Percentiles rank a stretch among this genome's conserved stretches.
phyloP scores from a whole-genome alignment of 805 yeast genomes.

The Ogataea allantospora region DNA sequence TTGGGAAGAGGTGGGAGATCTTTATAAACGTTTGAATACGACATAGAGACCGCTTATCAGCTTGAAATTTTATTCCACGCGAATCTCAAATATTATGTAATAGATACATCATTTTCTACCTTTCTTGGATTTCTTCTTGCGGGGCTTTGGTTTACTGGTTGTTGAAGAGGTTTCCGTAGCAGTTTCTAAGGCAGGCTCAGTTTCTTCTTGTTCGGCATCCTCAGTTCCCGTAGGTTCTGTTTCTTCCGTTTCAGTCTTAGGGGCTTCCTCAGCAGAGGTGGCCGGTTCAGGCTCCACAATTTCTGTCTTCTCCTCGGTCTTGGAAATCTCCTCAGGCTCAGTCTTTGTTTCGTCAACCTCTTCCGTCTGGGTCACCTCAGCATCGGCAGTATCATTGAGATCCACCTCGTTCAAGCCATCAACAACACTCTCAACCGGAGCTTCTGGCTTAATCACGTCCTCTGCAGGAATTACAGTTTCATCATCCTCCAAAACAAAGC shows the following conservation, averaged over 20 bases:
- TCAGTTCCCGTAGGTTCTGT: conserved; percentile 1
- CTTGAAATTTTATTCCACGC: conserved; percentile 10
- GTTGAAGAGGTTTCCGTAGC: background rate
- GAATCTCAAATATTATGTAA: conserved; percentile 10
- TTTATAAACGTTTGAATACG: conserved; percentile 13
- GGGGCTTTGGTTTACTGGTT: conserved; percentile 6
- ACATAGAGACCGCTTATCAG: conserved; percentile 8
- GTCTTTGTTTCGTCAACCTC: background rate
- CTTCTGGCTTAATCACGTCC: conserved; percentile 14
- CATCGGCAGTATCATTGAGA: conserved; percentile 1
- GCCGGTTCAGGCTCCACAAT: conserved; percentile 4
- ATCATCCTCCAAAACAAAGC: conserved; percentile 33
- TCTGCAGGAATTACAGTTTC: conserved; percentile 15
- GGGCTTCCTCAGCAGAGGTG: too few relatives aligned
- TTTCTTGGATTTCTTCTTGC: conserved; percentile 13
- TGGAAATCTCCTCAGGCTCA: background rate
- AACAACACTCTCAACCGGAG: background rate
- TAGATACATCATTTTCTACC: conserved; percentile 5
- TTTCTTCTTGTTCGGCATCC: conserved; percentile 1
- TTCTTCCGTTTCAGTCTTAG: background rate
- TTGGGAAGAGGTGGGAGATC: conserved; percentile 21
- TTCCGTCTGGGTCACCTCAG: background rate
- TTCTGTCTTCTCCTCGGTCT: conserved; percentile 2
- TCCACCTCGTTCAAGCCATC: conserved; percentile 10
- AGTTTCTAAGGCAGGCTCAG: background rate